Conservation (phyloP, 129 eudicot species). For the Lonicera japonica region DNA sequence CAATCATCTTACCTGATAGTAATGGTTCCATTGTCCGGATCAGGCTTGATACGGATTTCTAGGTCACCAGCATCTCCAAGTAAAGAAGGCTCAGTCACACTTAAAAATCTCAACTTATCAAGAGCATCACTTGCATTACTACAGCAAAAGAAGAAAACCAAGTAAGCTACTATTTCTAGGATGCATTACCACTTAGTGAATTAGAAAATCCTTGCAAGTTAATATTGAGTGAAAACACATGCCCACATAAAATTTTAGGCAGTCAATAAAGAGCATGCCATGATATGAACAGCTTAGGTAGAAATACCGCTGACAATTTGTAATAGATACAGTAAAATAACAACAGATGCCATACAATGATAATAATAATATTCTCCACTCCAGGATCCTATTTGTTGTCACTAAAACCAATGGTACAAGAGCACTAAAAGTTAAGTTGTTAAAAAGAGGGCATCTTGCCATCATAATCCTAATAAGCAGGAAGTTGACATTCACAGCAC, state of each 20-base stretch:
- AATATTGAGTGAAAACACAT: background rate
- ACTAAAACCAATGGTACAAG: background rate
- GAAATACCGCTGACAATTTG: background rate
- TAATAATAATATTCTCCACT: too few relatives aligned
- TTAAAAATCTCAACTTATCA: conserved; percentile 87
- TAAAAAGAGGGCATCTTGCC: too few relatives aligned
- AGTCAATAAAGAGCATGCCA: background rate
- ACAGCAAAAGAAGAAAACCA: conserved; percentile 4
- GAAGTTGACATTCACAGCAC: background rate
- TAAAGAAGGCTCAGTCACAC: conserved; percentile 81
- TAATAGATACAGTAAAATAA: background rate
- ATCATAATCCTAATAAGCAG: too few relatives aligned
- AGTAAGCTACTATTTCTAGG: background rate
- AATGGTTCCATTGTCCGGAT: conserved; percentile 86
- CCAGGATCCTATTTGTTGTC: too few relatives aligned
- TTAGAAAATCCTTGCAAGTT: background rate
- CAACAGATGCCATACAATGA: too few relatives aligned
- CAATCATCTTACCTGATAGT: conserved; percentile 59
- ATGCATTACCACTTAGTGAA: too few relatives aligned
- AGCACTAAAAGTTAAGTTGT: too few relatives aligned
- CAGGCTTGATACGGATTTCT: conserved; percentile 86
- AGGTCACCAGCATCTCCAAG: conserved; percentile 87
- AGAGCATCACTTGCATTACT: conserved; percentile 99
- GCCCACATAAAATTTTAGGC: too few relatives aligned
- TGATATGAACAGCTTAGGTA: background rate